Evolutionary conservation across 2,329 filamentous ascomycete genomes (phyloP).

Genomic region (Podosphaera leucotricha): DNA sequence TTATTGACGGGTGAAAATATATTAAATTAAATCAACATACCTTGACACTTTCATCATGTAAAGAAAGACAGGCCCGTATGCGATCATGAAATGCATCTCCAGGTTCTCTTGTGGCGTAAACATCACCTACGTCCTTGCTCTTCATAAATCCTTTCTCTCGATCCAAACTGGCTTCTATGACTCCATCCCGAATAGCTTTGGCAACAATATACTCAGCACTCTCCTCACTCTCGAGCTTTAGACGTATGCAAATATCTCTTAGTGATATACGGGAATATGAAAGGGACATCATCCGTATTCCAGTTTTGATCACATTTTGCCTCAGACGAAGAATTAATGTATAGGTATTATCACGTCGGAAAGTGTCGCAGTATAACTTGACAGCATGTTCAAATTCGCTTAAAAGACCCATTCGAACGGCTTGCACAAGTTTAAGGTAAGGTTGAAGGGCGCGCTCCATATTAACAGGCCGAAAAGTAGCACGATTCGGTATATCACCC

Average conservation of each 20-base stretch:
- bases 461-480: slow-evolving; percentile 72
- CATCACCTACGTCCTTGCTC: slow-evolving; percentile 87
- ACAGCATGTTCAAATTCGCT: slow-evolving; percentile 82
- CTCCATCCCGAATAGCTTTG: slow-evolving; percentile 91
- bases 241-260: slow-evolving; percentile 85
- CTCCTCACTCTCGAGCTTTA: slow-evolving; percentile 86
- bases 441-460: slow-evolving; percentile 75
- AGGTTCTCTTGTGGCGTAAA: slow-evolving; percentile 87
- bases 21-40: slow-evolving; percentile 23
- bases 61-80: slow-evolving; percentile 68
- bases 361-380: slow-evolving; percentile 55
- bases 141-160: slow-evolving; percentile 95
- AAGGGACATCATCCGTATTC: slow-evolving; percentile 96
- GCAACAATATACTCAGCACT: slow-evolving; percentile 98
- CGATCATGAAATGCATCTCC: slow-evolving; percentile 95
- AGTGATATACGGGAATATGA: slow-evolving; percentile 95
- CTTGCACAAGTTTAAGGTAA: slow-evolving; percentile 83
- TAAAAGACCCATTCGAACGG: slow-evolving; percentile 86
- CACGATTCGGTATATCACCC: slow-evolving; percentile 93
- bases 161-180: slow-evolving; percentile 86
- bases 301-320: slow-evolving; percentile 98
- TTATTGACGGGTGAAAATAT: too few species aligned
- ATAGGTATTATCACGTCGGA: slow-evolving; percentile 86
- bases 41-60: slow-evolving; percentile 98
- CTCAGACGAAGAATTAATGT: slow-evolving; percentile 81